Percentiles rank a stretch among this genome's conserved stretches.
Conservation (phyloP, 768 basidiomycete genomes). For the Coprinopsis cinerea region DNA sequence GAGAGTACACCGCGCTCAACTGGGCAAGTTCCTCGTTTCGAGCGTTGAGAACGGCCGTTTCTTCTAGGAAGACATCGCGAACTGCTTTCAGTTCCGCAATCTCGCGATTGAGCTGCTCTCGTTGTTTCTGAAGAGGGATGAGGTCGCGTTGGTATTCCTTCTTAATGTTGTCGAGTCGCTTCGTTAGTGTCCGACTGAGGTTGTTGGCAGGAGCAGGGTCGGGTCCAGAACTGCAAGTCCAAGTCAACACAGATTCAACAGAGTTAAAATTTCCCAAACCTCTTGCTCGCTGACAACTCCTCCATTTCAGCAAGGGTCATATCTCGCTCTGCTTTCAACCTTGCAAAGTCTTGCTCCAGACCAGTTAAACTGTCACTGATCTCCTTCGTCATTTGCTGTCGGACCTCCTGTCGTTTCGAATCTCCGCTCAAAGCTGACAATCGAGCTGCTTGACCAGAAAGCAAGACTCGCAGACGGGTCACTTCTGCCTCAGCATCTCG, state of each 20-base stretch:
- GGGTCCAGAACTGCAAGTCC: constrained; percentile 19
- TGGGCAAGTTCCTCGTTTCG: constrained; percentile 92
- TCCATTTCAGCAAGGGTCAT: constrained; percentile 91
- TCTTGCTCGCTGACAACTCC: constrained; percentile 71
- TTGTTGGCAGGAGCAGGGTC: constrained; percentile 39
- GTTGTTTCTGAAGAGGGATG: constrained; percentile 74
- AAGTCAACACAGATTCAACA: constrained; percentile 9
- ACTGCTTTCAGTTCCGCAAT: constrained; percentile 82
- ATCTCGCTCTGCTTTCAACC: constrained; percentile 84
- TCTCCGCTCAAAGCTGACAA: constrained; percentile 84
- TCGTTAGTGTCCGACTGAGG: constrained; percentile 68
- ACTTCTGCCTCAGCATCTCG: constrained; percentile 93
- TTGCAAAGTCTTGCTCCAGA: constrained; percentile 82
- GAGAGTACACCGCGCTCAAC: constrained; percentile 75
- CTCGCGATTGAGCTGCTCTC: constrained; percentile 73
- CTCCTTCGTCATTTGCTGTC: constrained; percentile 75
- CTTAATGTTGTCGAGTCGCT: constrained; percentile 83
- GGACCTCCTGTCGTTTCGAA: constrained; percentile 67
- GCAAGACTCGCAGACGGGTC: constrained; percentile 71
- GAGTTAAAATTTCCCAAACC: constrained; percentile 35
- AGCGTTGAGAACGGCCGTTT: constrained; percentile 83
- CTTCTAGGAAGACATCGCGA: constrained; percentile 83
- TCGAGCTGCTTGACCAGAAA: constrained; percentile 86
- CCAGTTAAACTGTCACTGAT: constrained; percentile 67
- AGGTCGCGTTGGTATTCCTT: constrained; percentile 85